Base-by-base conservation (phyloP, 805 yeast genomes). In the Metschnikowia sp. region DNA sequence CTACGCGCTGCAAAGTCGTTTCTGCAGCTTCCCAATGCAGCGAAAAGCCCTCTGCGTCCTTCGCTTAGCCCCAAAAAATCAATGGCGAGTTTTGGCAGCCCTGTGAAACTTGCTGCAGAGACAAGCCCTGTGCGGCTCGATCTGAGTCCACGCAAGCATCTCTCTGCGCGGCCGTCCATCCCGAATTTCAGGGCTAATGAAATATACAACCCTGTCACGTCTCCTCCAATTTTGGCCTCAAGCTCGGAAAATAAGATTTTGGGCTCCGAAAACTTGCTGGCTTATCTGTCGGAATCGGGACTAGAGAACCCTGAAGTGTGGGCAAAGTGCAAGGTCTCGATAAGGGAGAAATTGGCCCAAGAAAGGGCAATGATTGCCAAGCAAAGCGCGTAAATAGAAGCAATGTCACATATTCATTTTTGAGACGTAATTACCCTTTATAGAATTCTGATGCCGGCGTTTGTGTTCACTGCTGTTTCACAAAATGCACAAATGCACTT, bases 271-370 rank as follows among this genome's bases (percentile, higher is more conserved):
- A 30, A 42, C 22, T 32, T 44, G 48, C 40, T 42, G 39, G 44
- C 40, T 10, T 40, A 39, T 13, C 43, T 40, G 48, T 39, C 48
- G 11, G 48, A 45, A 11, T 7, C 22, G 11, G 48, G 40, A 10
- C 42, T 18, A 31, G 45, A 36, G 30, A 41, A 41, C 15, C 34
- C 48, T 18, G 67, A 64, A 10, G 32, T 63, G 11, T 64, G 61
- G 51, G 63, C 61, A 13, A 66, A 65, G 50, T 67, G 70, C 50
- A 56, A 55, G 45, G n/a, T 12, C 3, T 68, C 69, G 2, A 60
- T 67, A 4, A 39, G 48, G 22, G 64, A 60, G 13, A 59, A 60
- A 47, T 48, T 67, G 12, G 49, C 48, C 29, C 38, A 42, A 31
- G 69, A 61, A 48, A 50, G 45, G 45, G 45, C 46, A 36, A 22